phyloP scores from a whole-genome alignment of 371 early-diverging fungal genomes.

The Actinomortierella ambigua region DNA sequence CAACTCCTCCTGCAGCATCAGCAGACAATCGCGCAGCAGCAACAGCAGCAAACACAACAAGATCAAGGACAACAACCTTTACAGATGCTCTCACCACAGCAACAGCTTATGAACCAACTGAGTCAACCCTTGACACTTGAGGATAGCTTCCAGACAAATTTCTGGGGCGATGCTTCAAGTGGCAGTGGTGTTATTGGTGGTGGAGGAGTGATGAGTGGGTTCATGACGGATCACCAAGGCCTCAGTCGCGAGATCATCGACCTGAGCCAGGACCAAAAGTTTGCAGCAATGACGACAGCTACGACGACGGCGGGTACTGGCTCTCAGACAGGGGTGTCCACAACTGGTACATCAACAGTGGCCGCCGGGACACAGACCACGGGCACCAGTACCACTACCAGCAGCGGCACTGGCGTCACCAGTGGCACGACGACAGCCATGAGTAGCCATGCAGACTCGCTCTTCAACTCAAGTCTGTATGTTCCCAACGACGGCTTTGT shows the following conservation, averaged over 20 bases:
- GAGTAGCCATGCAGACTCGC: not conserved
- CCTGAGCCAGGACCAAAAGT: too few species aligned
- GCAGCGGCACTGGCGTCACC: too few species aligned
- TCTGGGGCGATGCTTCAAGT: too few species aligned
- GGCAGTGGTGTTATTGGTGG: not conserved
- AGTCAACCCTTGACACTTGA: too few species aligned
- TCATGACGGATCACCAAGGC: not conserved
- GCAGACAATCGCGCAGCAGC: slow-evolving; percentile 1
- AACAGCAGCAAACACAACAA: slow-evolving; percentile 10
- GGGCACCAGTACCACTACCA: too few species aligned
- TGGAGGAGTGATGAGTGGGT: not conserved
- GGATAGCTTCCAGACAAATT: too few species aligned
- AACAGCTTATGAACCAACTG: too few species aligned
- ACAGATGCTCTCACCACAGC: not conserved
- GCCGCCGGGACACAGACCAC: slow-evolving; percentile 7
- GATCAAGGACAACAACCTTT: not conserved
- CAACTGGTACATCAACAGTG: slow-evolving; percentile 3
- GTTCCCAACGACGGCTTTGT: not conserved
- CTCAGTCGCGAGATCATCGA: too few species aligned
- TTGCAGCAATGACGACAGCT: too few species aligned
- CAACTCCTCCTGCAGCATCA: slow-evolving; percentile 6
- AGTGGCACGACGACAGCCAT: slow-evolving; percentile 10
- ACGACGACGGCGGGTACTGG: too few species aligned
- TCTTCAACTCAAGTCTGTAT: too few species aligned
- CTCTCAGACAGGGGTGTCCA: slow-evolving; percentile 3